Percentiles rank a stretch among this genome's conserved stretches.
These are phyloP conservation scores for Houttuynia cordata DNA, from an alignment of 164 flowering plant genomes.

Conservation along the genomic window DNA sequence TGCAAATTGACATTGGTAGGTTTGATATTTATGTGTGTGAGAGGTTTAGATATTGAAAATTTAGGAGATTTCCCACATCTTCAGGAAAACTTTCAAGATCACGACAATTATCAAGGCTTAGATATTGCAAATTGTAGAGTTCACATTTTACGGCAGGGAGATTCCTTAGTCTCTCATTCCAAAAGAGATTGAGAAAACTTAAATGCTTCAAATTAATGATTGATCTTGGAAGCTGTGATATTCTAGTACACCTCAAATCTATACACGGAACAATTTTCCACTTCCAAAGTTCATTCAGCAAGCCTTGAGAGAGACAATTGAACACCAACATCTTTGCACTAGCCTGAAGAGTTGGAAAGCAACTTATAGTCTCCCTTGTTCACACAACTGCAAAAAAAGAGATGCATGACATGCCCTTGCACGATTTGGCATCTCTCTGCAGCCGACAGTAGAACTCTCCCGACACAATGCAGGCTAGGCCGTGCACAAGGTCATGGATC, in stretches of 20 bases:
- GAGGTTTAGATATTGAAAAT: too few species aligned
- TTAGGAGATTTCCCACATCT: not conserved
- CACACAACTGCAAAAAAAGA: not conserved
- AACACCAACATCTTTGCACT: not conserved
- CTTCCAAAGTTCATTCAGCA: too few species aligned
- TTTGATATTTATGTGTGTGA: not conserved
- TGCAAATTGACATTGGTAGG: conserved; percentile 1
- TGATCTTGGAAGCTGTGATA: not conserved
- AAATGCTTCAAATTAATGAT: conserved; percentile 1
- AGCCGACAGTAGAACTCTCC: not conserved
- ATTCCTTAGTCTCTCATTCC: not conserved
- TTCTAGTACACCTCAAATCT: not conserved
- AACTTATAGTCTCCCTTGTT: not conserved
- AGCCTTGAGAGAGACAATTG: not conserved
- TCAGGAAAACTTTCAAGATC: not conserved
- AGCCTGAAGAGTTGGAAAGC: not conserved
- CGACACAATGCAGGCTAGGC: not conserved
- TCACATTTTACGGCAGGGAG: not conserved
- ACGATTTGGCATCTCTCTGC: not conserved
- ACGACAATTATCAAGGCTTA: not conserved
- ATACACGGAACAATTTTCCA: not conserved
- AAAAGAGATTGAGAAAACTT: conserved; percentile 2
- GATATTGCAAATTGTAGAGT: conserved; percentile 1
- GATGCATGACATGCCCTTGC: not conserved
- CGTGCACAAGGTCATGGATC: too few species aligned